phyloP scores from a whole-genome alignment of 495 filamentous ascomycete species.

The Aspergillus hancockii region DNA sequence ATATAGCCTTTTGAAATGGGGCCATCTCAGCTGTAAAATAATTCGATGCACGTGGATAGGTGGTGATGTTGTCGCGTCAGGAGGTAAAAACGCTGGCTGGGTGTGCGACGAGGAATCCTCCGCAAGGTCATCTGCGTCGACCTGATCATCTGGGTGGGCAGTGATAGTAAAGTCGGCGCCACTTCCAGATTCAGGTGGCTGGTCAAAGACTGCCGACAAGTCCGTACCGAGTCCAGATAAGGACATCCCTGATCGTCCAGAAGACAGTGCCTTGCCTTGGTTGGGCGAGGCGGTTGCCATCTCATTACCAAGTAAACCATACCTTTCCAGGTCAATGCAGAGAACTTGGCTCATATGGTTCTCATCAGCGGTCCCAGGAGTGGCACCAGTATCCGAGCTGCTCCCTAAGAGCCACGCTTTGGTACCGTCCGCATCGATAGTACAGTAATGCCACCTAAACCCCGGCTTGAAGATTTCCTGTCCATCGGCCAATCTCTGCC shows the following conservation, averaged over 20 bases:
- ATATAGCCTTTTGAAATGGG: constrained; percentile 90
- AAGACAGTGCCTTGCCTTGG: constrained; percentile 52
- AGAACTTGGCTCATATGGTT: constrained; percentile 94
- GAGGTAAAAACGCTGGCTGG: constrained; percentile 61
- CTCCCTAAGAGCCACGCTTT: constrained; percentile 97
- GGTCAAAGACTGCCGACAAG: constrained; percentile 81
- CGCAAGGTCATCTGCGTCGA: constrained; percentile 57
- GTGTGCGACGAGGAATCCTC: constrained; percentile 42
- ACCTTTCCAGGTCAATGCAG: constrained; percentile 82
- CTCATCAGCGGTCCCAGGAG: constrained; percentile 60
- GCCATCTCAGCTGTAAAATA: constrained; percentile 92
- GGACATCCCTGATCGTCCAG: constrained; percentile 48
- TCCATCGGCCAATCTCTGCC: constrained; percentile 92
- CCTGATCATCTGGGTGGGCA: constrained; percentile 68
- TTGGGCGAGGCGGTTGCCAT: constrained; percentile 61
- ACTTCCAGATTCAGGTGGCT: constrained; percentile 72
- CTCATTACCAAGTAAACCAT: constrained; percentile 83
- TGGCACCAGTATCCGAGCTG: constrained; percentile 62
- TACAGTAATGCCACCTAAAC: constrained; percentile 97
- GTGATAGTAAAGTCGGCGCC: constrained; percentile 86
- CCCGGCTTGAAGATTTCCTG: constrained; percentile 84
- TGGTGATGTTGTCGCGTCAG: constrained; percentile 66
- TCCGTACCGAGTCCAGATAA: constrained; percentile 75
- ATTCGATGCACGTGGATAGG: constrained; percentile 91
- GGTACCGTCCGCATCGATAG: constrained; percentile 86